Evolutionary conservation across 225 moss, liverwort and hornwort genomes (phyloP).

Genomic region (Anthoceros angustus): DNA sequence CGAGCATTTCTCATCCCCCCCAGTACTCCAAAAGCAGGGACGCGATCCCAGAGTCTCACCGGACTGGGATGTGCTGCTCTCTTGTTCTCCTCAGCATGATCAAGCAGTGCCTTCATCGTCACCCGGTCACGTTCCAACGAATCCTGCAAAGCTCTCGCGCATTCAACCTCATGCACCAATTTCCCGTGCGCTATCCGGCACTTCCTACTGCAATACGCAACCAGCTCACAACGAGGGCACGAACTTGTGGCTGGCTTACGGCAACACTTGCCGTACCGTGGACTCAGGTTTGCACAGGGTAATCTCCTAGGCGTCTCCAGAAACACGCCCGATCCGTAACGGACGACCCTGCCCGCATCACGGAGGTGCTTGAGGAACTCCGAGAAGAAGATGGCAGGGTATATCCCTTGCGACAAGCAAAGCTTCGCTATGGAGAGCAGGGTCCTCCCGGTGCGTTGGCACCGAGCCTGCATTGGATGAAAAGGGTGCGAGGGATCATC

Average conservation of each 20-base stretch:
- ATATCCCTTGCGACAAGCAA: not conserved
- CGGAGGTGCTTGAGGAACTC: not conserved
- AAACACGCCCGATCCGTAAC: constrained; percentile 3
- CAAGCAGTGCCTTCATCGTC: not conserved
- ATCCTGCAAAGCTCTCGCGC: not conserved
- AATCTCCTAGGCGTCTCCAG: not conserved
- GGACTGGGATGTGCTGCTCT: not conserved
- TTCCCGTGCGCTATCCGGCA: not conserved
- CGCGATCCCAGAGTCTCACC: not conserved
- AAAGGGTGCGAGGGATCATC: not conserved
- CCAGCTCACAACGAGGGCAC: not conserved
- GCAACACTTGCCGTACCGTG: not conserved
- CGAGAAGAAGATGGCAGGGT: not conserved
- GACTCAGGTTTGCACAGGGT: not conserved
- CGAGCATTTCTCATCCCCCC: not conserved
- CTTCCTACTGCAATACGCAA: not conserved
- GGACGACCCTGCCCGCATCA: not conserved
- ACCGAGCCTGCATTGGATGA: not conserved
- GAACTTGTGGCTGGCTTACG: not conserved
- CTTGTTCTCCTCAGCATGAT: not conserved
- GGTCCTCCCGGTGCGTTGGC: not conserved
- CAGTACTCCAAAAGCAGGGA: not conserved
- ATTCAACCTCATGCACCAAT: not conserved
- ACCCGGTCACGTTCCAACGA: not conserved
- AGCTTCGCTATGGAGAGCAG: not conserved